Conservation (phyloP, 176 grass and related monocot genomes). For the Areca catechu region DNA sequence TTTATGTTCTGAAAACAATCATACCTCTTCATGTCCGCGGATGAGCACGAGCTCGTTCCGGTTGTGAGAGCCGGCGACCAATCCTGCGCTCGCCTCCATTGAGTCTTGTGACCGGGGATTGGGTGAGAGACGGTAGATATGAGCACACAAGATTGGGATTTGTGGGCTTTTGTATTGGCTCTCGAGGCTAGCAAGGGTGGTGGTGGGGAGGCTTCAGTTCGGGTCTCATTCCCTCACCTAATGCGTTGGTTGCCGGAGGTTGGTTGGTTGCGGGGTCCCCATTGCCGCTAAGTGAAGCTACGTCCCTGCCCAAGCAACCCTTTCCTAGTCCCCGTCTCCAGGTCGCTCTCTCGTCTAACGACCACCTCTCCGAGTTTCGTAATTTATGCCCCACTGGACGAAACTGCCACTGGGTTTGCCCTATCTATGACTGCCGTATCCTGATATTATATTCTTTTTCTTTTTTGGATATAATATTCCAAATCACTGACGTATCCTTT, state of each 20-base stretch:
- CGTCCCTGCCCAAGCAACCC: not conserved
- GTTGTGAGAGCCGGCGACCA: conserved; percentile 90
- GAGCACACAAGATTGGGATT: no score
- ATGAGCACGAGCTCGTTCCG: conserved; percentile 95
- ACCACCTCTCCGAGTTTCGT: not conserved
- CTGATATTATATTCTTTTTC: no score
- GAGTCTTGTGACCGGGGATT: not conserved
- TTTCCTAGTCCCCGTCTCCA: not conserved
- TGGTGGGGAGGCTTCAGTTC: conserved; percentile 17
- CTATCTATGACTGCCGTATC: not conserved
- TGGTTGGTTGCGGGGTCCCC: conserved; percentile 86
- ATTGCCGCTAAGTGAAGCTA: conserved; percentile 95
- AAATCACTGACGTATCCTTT: no score
- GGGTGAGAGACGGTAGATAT: not conserved
- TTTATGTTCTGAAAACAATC: no score
- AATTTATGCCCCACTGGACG: not conserved
- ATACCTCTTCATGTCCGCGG: conserved; percentile 87
- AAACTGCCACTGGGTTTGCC: no score
- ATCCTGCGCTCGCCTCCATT: conserved; percentile 79
- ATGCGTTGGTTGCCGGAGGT: conserved; percentile 39
- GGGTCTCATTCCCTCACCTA: conserved; percentile 40
- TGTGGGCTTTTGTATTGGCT: no score
- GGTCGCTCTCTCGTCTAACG: not conserved
- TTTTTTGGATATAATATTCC: no score
- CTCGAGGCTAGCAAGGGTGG: not conserved